phyloP scores from a whole-genome alignment of 2,329 filamentous ascomycete genomes.

The Lasiodiplodia sp. region DNA sequence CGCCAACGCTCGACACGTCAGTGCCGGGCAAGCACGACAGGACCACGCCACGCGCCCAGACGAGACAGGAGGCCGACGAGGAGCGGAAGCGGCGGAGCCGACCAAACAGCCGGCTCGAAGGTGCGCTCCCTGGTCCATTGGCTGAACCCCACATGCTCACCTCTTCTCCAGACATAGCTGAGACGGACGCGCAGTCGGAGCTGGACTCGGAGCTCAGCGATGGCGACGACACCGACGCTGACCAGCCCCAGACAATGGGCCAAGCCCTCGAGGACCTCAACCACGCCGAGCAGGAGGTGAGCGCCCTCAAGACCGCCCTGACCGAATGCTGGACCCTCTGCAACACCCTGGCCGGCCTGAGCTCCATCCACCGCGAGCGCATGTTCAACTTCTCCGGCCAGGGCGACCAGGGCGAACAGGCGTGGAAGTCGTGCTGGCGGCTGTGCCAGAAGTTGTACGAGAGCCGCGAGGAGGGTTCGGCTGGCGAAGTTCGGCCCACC shows the following conservation, averaged over 20 bases:
- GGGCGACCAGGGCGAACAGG: conserved; percentile 81
- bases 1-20: conserved; percentile 72
- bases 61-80: conserved; percentile 75
- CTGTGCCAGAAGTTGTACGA: conserved; percentile 90
- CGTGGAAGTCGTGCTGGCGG: conserved; percentile 94
- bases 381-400: conserved; percentile 78
- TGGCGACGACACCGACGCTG: conserved; percentile 37
- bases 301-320: conserved; percentile 76
- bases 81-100: conserved; percentile 61
- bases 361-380: conserved; percentile 80
- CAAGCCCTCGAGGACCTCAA: conserved; percentile 65
- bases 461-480: conserved; percentile 74
- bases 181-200: conserved; percentile 44
- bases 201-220: conserved; percentile 25
- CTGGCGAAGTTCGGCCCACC: conserved; percentile 74
- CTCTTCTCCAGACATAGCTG: conserved; percentile 50
- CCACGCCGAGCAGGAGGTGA: conserved; percentile 68
- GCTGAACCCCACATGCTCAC: conserved; percentile 4
- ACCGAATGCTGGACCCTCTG: conserved; percentile 93
- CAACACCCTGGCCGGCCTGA: conserved; percentile 86
- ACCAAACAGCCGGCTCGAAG: conserved; percentile 78
- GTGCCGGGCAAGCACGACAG: conserved; percentile 72
- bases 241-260: conserved; percentile 49
- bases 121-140: conserved; percentile 52
- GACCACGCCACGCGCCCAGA: conserved; percentile 83